These are phyloP conservation scores for Blastobotrys raffinosifermentans DNA, from an alignment of 1,139 yeast species.

Conservation along the genomic window DNA sequence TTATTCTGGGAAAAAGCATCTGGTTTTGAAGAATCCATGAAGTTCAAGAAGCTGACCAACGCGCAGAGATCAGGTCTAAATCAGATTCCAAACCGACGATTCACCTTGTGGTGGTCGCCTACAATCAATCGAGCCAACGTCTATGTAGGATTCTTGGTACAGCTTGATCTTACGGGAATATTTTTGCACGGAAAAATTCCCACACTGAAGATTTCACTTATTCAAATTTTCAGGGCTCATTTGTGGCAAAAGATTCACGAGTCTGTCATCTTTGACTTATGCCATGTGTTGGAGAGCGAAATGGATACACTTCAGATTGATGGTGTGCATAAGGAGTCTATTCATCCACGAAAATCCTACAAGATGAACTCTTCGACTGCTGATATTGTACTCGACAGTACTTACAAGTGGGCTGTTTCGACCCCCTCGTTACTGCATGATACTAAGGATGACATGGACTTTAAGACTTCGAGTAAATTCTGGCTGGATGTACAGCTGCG, in stretches of 20 bases:
- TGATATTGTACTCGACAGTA: conserved; percentile 71
- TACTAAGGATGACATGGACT: conserved; percentile 34
- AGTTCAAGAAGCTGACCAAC: conserved; percentile 88
- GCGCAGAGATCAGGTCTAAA: conserved; percentile 97
- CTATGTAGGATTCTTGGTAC: conserved; percentile 95
- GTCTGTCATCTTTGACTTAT: conserved; percentile 84
- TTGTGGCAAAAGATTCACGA: conserved; percentile 99
- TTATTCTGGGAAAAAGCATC: conserved; percentile 96
- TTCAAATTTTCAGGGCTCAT: conserved; percentile 96
- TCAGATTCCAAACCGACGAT: conserved; percentile 95
- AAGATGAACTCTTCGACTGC: conserved; percentile 96
- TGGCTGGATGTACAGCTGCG: conserved; percentile 96
- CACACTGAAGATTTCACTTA: conserved; percentile 86
- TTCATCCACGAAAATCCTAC: conserved; percentile 95
- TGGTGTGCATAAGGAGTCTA: conserved; percentile 81
- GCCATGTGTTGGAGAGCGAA: conserved; percentile 88
- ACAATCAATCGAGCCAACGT: conserved; percentile 97
- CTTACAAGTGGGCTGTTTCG: conserved; percentile 79
- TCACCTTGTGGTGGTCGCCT: conserved; percentile 99
- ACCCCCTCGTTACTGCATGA: conserved; percentile 69
- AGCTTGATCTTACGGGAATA: conserved; percentile 92
- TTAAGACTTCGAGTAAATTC: conserved; percentile 57
- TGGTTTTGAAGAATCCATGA: conserved; percentile 94
- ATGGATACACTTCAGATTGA: conserved; percentile 79
- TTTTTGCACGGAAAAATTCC: conserved; percentile 98